Evolutionary conservation across 2,329 filamentous ascomycete genomes (phyloP).

Genomic region (Scedosporium apiospermum): DNA sequence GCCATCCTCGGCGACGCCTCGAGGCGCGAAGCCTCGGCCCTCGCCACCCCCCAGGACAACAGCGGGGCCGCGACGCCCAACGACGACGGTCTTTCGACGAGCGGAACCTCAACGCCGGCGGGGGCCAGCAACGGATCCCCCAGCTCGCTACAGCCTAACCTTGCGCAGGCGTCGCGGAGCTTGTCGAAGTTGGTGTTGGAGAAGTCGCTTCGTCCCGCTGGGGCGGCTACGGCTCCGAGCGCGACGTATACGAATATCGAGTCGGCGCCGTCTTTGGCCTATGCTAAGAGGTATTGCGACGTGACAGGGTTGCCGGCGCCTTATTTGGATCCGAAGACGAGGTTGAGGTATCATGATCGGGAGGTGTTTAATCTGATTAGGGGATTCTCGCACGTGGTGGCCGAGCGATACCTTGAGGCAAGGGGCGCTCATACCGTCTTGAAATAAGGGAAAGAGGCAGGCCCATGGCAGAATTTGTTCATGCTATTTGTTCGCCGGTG

Average conservation of each 20-base stretch:
- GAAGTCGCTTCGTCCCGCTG: constrained; percentile 48
- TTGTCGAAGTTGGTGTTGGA: constrained; percentile 82
- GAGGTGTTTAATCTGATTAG: constrained; percentile 84
- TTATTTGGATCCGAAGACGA: constrained; percentile 91
- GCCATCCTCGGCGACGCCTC: constrained; percentile 85
- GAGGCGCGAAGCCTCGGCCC: constrained; percentile 78
- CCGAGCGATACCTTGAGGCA: constrained; percentile 82
- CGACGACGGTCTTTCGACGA: constrained; percentile 48
- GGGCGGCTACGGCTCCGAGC: constrained; percentile 42
- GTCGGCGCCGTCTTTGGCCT: constrained; percentile 77
- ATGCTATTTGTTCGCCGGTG: neutral
- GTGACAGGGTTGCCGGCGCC: constrained; percentile 85
- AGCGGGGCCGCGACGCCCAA: constrained; percentile 64
- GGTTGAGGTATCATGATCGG: constrained; percentile 83
- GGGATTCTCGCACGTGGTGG: constrained; percentile 67
- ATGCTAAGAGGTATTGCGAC: constrained; percentile 88
- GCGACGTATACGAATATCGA: constrained; percentile 97
- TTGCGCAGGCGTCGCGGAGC: constrained; percentile 81
- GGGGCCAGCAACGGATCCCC: constrained; percentile 25
- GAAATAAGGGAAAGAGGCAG: constrained; percentile 47
- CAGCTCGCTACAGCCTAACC: constrained; percentile 38
- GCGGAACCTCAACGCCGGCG: constrained; percentile 45
- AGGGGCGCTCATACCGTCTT: constrained; percentile 87
- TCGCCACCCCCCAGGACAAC: constrained; percentile 66
- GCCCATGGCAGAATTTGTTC: neutral